Evolutionary conservation across 768 basidiomycete species (phyloP).

Genomic region (Suillus cothurnatus): DNA sequence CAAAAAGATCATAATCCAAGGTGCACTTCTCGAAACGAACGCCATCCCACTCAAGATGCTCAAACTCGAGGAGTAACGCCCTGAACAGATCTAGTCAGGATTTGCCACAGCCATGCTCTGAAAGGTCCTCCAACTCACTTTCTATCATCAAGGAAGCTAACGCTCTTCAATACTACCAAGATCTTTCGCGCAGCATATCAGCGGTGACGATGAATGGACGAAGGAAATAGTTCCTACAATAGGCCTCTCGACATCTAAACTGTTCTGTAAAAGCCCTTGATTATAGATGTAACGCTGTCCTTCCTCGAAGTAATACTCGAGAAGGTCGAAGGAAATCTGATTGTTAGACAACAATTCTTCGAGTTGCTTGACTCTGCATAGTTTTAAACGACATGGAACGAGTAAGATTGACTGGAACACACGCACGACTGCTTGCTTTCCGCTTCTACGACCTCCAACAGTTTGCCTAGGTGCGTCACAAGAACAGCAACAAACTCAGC

Average conservation of each 20-base stretch:
- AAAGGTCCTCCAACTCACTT: not conserved
- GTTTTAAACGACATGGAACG: not conserved
- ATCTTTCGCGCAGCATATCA: not conserved
- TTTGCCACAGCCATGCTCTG: not conserved
- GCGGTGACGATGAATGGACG: too few species aligned
- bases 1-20: not conserved
- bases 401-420: not conserved
- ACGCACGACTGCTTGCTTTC: not conserved
- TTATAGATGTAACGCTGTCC: not conserved
- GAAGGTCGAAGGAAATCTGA: slow-evolving; percentile 5
- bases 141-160: not conserved
- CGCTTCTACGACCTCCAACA: slow-evolving; percentile 1
- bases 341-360: not conserved
- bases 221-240: not conserved
- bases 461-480: not conserved
- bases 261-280: not conserved
- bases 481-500: not conserved
- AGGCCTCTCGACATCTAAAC: not conserved
- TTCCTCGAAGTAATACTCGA: slow-evolving; percentile 4
- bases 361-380: not conserved
- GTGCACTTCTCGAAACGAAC: not conserved
- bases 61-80: not conserved
- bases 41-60: slow-evolving; percentile 1
- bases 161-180: not conserved
- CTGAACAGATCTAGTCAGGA: not conserved